Evolutionary conservation across 1,284 basidiomycete species (phyloP).

Genomic region (Sutorius eximius): DNA sequence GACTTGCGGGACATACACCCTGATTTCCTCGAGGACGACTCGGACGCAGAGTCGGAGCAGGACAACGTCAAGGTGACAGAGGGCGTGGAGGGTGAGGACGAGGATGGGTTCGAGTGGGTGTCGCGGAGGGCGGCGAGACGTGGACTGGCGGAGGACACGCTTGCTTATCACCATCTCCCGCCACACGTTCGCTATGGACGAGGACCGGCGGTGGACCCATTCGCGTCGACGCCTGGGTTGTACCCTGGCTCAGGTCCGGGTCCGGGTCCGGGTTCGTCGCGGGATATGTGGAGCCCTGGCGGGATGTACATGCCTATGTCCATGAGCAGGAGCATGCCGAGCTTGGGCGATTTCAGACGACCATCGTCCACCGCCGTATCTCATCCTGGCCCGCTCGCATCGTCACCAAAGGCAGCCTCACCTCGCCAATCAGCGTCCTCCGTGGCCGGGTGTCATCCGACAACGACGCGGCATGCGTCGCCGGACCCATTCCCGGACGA

Average conservation of each 20-base stretch:
- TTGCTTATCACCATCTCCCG: conserved; percentile 65
- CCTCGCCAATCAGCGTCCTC: conserved; percentile 14
- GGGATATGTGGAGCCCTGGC: conserved; percentile 51
- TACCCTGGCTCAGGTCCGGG: conserved; percentile 32
- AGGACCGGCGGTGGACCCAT: conserved; percentile 55
- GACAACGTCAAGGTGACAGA: conserved; percentile 56
- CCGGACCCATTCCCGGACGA: conserved; percentile 9
- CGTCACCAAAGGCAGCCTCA: conserved; percentile 34
- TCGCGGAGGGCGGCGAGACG: conserved; percentile 58
- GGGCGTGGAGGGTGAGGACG: conserved; percentile 50
- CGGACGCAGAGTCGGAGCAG: conserved; percentile 32
- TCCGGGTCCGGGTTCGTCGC: conserved; percentile 32
- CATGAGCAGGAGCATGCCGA: conserved; percentile 31
- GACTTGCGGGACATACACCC: conserved; percentile 93
- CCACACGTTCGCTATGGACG: conserved; percentile 70
- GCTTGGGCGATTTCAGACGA: conserved; percentile 39
- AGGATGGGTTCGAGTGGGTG: conserved; percentile 79
- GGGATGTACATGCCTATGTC: conserved; percentile 2
- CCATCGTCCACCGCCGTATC: conserved; percentile 35
- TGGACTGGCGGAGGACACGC: conserved; percentile 51
- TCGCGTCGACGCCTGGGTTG: conserved; percentile 53
- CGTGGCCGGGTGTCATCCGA: conserved; percentile 13
- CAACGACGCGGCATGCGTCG: conserved; percentile 10
- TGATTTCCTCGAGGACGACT: conserved; percentile 81
- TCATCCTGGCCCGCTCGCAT: conserved; percentile 41